Evolutionary conservation across 306 rosid species (phyloP).

Genomic region (Rosa multiflora): DNA sequence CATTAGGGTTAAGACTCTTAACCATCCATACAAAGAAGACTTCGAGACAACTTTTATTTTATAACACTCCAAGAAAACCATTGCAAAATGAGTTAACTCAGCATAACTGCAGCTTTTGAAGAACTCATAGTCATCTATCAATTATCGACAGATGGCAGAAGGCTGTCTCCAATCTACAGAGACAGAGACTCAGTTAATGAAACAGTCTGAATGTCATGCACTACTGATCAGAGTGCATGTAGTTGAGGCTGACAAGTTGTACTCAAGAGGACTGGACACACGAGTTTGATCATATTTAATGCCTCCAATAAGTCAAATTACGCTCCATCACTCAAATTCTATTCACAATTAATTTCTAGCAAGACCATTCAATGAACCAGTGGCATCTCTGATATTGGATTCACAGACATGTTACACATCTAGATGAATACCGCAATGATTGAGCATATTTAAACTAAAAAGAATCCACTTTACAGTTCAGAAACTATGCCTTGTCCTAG

Average conservation of each 20-base stretch:
- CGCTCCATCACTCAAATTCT: neutral
- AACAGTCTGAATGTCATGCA: neutral
- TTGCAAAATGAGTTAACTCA: neutral
- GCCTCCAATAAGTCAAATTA: neutral
- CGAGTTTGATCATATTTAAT: neutral
- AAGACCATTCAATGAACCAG: neutral
- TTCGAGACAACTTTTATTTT: neutral
- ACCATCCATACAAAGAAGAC: neutral
- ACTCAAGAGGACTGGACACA: neutral
- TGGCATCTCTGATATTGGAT: conserved; percentile 2
- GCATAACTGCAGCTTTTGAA: neutral
- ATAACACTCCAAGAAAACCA: neutral
- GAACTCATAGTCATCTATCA: neutral
- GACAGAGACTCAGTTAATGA: neutral
- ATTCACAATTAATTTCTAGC: neutral
- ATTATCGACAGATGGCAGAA: neutral
- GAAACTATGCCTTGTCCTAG: conserved; percentile 2
- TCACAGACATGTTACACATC: neutral
- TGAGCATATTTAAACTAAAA: neutral
- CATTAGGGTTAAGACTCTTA: neutral
- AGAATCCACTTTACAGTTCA: neutral
- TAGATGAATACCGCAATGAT: neutral
- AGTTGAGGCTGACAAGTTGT: neutral
- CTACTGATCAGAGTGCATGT: neutral
- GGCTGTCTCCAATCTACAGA: neutral